phyloP scores from a whole-genome alignment of 2,329 filamentous ascomycete species.

The Tolypocladium album region DNA sequence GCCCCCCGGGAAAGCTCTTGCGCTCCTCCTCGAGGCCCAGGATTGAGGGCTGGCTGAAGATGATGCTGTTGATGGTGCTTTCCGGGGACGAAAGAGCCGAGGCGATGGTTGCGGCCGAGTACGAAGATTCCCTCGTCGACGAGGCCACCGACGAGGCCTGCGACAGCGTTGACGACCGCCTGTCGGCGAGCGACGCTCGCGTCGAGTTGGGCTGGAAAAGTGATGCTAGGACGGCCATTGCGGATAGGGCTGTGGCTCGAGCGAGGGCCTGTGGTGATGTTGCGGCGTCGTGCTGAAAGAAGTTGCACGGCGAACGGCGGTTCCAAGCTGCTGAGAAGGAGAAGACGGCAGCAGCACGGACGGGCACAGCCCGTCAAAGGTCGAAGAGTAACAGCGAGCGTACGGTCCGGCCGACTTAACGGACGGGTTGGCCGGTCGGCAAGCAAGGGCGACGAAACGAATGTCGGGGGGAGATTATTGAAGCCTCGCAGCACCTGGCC shows the following conservation, averaged over 20 bases:
- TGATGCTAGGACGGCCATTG: background rate
- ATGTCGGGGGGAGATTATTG: background rate
- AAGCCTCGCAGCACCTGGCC: background rate
- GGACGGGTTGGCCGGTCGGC: background rate
- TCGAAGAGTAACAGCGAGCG: no score
- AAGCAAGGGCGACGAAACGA: background rate
- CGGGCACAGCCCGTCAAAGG: background rate
- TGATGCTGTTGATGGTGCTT: constrained; percentile 47
- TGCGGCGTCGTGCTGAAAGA: background rate
- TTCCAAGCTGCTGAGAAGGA: background rate
- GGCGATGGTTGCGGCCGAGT: constrained; percentile 30
- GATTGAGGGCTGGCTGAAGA: constrained; percentile 46
- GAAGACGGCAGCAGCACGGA: background rate
- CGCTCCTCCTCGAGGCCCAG: constrained; percentile 48
- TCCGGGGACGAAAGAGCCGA: constrained; percentile 32
- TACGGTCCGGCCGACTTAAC: no score
- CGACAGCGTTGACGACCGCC: constrained; percentile 33
- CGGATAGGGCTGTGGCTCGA: background rate
- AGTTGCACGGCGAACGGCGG: background rate
- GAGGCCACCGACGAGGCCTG: constrained; percentile 34
- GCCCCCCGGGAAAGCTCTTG: constrained; percentile 37
- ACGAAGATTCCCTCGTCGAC: constrained; percentile 18
- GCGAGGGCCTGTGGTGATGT: background rate
- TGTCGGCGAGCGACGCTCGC: background rate
- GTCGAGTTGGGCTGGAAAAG: background rate